Conservation (phyloP, 139 green algal genomes). For the Auxenochlorella pyrenoidosa region DNA sequence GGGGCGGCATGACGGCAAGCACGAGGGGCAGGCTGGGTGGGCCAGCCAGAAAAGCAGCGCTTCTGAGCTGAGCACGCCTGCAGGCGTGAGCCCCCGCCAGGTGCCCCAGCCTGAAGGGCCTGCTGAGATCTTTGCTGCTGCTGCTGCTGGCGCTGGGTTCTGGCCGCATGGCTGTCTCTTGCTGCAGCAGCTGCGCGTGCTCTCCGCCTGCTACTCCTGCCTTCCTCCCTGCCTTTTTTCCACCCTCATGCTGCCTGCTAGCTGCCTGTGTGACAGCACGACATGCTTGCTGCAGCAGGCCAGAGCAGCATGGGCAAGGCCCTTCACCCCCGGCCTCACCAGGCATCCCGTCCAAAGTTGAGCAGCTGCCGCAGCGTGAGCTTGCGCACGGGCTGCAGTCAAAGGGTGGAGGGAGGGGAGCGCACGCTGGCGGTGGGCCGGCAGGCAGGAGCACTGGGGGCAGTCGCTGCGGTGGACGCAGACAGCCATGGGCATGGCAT, state of each 20-base stretch:
- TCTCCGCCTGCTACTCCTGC: too few species aligned
- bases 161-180: not conserved
- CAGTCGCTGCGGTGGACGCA: not conserved
- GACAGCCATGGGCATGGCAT: too few species aligned
- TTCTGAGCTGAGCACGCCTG: too few species aligned
- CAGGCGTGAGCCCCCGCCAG: too few species aligned
- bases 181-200: not conserved
- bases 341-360: slow-evolving; percentile 61
- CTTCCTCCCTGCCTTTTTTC: too few species aligned
- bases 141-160: too few species aligned
- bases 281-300: not conserved
- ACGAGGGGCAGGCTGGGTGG: not conserved
- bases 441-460: not conserved
- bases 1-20: too few species aligned
- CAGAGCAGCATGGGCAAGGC: too few species aligned
- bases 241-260: not conserved
- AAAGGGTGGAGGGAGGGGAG: not conserved
- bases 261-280: too few species aligned
- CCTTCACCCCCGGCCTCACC: too few species aligned
- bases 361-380: slow-evolving; percentile 78
- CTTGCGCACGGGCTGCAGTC: slow-evolving; percentile 57
- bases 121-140: not conserved
- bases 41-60: too few species aligned
- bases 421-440: not conserved
- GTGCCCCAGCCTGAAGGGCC: not conserved